Base-by-base conservation (phyloP, 306 rosid species). In the Argentina anserina region DNA sequence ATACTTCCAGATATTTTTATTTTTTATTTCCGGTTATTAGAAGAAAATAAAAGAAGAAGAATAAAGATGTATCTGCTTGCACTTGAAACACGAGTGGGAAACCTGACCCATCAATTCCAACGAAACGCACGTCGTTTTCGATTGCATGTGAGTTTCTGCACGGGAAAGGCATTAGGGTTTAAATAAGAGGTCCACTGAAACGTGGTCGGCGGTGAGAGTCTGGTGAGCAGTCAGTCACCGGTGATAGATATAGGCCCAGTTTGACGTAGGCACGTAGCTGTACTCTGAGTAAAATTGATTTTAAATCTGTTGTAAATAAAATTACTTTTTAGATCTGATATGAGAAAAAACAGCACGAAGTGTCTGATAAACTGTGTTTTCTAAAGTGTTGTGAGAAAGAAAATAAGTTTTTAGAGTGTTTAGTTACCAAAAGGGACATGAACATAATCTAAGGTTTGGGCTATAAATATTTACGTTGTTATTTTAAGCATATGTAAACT, bases 111-210 rank as follows among this genome's bases (percentile, higher is more conserved):
- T 56, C 62, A 56, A 55, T 1, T 13, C 28, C 17, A 55, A 25
- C 33, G 7, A 28, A 26, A 56, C 63, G 63, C 63, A 56, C 63
- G 63, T 56, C 63, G 63, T 56, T 56, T 56, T 56, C 63, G 7
- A 6, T 3, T 56, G 36, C 63, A 26, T 56, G 63, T 56, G 63
- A 56, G 63, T 53, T 21, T 23, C 60, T 10, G 31, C 60, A 21
- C 13, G 6, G 60, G 11, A 53, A 53, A 9, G 26, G 15, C 53
- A 2, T 17, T 47, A 47, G 53, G 53, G 53, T 47, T 46, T 20
- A 2, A 49, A 49, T 49, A 23, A 49, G 26, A 50, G 63, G 34
- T 56, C 63, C 63, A 56, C 63, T 2, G 4, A 26, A 56, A 28
- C 20, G 36, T 12, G 33, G 20, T 56, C 63, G 63, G 63, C 18